Conservation (phyloP, 1,284 basidiomycete species). For the Cutaneotrichosporon cavernicola region DNA sequence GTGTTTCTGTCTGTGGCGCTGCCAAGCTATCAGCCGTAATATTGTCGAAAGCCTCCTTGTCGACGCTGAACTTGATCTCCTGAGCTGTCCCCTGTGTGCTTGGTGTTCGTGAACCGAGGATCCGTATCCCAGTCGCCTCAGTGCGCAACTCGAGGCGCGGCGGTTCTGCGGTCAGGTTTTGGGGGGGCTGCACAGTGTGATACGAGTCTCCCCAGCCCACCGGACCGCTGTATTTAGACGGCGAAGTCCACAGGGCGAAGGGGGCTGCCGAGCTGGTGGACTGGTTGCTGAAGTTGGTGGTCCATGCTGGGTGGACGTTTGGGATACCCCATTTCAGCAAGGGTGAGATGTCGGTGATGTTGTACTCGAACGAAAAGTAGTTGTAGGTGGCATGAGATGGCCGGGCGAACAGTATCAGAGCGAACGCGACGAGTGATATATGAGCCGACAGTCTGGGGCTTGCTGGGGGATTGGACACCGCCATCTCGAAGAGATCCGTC, state of each 20-base stretch:
- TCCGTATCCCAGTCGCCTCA: background rate
- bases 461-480: background rate
- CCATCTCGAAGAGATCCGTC: background rate
- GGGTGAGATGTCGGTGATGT: background rate
- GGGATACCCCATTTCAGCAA: background rate
- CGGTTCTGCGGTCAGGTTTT: background rate
- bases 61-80: background rate
- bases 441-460: background rate
- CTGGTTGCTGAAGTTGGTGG: background rate
- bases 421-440: background rate
- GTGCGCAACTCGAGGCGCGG: background rate
- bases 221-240: background rate
- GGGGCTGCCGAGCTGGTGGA: background rate
- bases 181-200: background rate
- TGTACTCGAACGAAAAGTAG: constrained; percentile 1
- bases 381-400: background rate
- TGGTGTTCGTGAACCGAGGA: background rate
- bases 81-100: background rate
- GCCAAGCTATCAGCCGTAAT: background rate
- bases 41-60: background rate
- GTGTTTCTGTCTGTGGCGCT: background rate
- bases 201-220: background rate
- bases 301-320: background rate
- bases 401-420: background rate
- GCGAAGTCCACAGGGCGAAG: background rate